A percentile compares a stretch with the other conserved stretches of the same genome.
phyloP scores from a whole-genome alignment of 495 filamentous ascomycete species.

The Articulospora tetracladia region DNA sequence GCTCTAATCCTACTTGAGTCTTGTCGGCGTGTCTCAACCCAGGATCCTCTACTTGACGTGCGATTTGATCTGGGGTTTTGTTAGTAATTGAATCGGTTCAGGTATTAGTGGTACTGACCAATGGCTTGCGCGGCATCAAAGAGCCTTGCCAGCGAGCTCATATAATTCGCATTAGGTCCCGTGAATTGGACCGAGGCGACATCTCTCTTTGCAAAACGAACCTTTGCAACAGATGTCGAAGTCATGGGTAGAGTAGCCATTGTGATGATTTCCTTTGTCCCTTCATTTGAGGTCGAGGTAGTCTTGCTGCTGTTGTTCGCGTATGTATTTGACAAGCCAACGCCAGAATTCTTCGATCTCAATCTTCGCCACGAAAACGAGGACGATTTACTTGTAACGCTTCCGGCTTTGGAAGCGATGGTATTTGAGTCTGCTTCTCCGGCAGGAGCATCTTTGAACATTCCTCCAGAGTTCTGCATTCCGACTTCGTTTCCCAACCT shows the following conservation, averaged over 20 bases:
- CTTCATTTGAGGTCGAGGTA: conserved; percentile 24
- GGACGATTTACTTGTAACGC: conserved; percentile 62
- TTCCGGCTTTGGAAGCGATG: conserved; percentile 47
- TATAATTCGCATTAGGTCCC: conserved; percentile 86
- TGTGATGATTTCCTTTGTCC: conserved; percentile 52
- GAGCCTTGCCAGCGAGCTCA: conserved; percentile 82
- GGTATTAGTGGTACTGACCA: conserved; percentile 55
- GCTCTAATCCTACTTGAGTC: conserved; percentile 90
- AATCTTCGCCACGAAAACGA: conserved; percentile 80
- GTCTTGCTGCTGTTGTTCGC: conserved; percentile 32
- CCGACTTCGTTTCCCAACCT: conserved; percentile 92
- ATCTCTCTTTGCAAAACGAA: conserved; percentile 60
- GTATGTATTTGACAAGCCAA: conserved; percentile 42
- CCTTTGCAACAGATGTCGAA: conserved; percentile 46
- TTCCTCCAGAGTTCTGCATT: conserved; percentile 57
- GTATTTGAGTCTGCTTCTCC: conserved; percentile 39
- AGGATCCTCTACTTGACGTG: conserved; percentile 91
- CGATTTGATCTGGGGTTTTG: conserved; percentile 78
- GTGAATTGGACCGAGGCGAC: conserved; percentile 63
- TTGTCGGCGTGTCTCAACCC: conserved; percentile 74
- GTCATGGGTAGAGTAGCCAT: conserved; percentile 85
- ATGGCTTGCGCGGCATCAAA: conserved; percentile 93
- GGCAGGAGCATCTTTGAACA: conserved; percentile 61
- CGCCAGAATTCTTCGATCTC: conserved; percentile 80
- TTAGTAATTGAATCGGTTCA: conserved; percentile 3